These are phyloP conservation scores for Ceratobasidium sp. DNA, from an alignment of 1,284 basidiomycete species.

Conservation along the genomic window DNA sequence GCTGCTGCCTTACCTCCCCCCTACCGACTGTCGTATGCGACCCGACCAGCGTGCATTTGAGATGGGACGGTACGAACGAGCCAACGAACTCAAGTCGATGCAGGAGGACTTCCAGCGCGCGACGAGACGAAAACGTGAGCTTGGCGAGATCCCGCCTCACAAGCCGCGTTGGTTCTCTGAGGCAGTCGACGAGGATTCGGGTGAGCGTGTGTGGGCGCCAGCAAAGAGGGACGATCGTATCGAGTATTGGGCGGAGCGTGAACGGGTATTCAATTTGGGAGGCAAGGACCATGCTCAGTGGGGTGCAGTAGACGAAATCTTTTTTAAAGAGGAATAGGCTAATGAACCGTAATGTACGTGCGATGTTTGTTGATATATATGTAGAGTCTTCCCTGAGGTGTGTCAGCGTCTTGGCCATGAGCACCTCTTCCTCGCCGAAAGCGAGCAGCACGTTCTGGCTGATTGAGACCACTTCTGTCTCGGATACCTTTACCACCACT, in stretches of 20 bases:
- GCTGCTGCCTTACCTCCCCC: constrained; percentile 79
- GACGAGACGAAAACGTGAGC: constrained; percentile 81
- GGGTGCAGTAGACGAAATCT: constrained; percentile 81
- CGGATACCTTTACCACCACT: constrained; percentile 26
- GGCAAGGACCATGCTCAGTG: constrained; percentile 59
- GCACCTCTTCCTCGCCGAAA: constrained; percentile 13
- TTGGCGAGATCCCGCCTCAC: constrained; percentile 78
- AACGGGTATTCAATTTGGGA: constrained; percentile 67
- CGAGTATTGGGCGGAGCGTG: constrained; percentile 87
- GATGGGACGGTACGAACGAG: constrained; percentile 88
- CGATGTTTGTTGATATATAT: not conserved
- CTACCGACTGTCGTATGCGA: constrained; percentile 93
- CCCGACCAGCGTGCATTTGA: constrained; percentile 98
- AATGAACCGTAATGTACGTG: constrained; percentile 27
- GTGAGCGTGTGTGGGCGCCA: constrained; percentile 87
- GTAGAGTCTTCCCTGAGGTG: not conserved
- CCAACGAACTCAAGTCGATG: constrained; percentile 85
- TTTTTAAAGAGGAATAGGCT: constrained; percentile 64
- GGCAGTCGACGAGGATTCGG: constrained; percentile 83
- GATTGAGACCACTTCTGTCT: constrained; percentile 38
- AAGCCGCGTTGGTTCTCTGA: constrained; percentile 84
- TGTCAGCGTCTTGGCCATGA: constrained; percentile 33
- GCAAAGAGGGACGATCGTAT: constrained; percentile 64
- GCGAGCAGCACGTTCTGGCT: constrained; percentile 39
- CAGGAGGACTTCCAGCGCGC: constrained; percentile 91